Conservation (phyloP, 176 grass and related monocot species). For the Lolium rigidum region DNA sequence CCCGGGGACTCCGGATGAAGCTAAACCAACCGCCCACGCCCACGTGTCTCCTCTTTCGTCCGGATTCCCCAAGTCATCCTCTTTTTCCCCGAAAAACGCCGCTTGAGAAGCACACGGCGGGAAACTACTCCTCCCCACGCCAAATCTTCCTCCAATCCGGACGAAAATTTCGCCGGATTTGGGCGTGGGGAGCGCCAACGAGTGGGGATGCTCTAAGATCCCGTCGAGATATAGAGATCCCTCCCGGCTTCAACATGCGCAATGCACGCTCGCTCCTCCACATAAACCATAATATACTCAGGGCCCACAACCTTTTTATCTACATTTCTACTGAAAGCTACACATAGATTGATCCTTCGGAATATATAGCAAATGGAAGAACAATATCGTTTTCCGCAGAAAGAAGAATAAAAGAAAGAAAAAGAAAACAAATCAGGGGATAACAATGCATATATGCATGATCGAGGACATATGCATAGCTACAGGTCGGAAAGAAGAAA, state of each 20-base stretch:
- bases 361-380: background rate
- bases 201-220: too few relatives aligned
- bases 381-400: slow-evolving; percentile 7
- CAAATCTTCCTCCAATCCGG: too few relatives aligned
- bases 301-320: slow-evolving; percentile 34
- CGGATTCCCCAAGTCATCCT: too few relatives aligned
- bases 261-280: slow-evolving; percentile 31
- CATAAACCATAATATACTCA: background rate
- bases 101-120: too few relatives aligned
- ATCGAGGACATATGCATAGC: slow-evolving; percentile 10
- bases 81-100: too few relatives aligned
- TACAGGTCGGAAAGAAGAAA: background rate
- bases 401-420: background rate
- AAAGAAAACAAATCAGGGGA: background rate
- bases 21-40: too few relatives aligned
- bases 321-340: slow-evolving; percentile 31
- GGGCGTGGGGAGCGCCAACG: too few relatives aligned
- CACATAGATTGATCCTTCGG: background rate
- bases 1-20: too few relatives aligned
- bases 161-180: too few relatives aligned
- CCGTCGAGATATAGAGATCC: slow-evolving; percentile 24
- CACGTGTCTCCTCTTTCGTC: too few relatives aligned
- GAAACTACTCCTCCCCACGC: too few relatives aligned
- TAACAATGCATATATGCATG: slow-evolving; percentile 32
- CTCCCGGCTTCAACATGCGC: background rate